phyloP scores from a whole-genome alignment of 768 basidiomycete genomes.

The Psilocybe sp. region DNA sequence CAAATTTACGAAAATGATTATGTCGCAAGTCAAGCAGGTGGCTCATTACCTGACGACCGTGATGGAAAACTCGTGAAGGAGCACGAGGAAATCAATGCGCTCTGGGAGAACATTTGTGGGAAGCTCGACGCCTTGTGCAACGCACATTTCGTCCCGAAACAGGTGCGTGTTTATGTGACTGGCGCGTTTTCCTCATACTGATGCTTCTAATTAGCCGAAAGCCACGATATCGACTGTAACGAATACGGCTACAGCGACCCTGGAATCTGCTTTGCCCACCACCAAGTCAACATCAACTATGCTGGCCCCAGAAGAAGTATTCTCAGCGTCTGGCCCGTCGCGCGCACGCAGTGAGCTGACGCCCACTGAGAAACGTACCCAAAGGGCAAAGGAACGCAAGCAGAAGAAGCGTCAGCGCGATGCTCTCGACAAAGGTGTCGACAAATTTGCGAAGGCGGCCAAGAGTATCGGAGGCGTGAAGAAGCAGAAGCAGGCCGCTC shows the following conservation, averaged over 20 bases:
- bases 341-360: slow-evolving; percentile 79
- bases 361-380: slow-evolving; percentile 74
- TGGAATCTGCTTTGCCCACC: slow-evolving; percentile 92
- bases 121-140: slow-evolving; percentile 95
- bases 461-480: slow-evolving; percentile 56
- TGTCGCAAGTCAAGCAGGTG: slow-evolving; percentile 60
- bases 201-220: slow-evolving; percentile 61
- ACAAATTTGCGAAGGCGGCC: slow-evolving; percentile 53
- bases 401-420: slow-evolving; percentile 66
- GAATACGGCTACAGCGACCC: slow-evolving; percentile 74
- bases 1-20: slow-evolving; percentile 97
- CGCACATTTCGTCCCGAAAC: slow-evolving; percentile 92
- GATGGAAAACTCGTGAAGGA: slow-evolving; percentile 88
- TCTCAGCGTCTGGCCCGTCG: slow-evolving; percentile 55
- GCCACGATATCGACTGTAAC: slow-evolving; percentile 80
- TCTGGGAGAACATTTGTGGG: slow-evolving; percentile 83
- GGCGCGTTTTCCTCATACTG: not conserved
- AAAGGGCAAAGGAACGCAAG: slow-evolving; percentile 70
- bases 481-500: slow-evolving; percentile 81
- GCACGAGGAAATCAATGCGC: slow-evolving; percentile 78
- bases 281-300: slow-evolving; percentile 71
- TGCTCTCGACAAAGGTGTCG: slow-evolving; percentile 58
- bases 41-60: slow-evolving; percentile 61
- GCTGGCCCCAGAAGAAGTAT: slow-evolving; percentile 93
- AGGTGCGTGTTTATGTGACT: slow-evolving; percentile 46